These are phyloP conservation scores for Candida frijolesensis DNA, from an alignment of 1,139 yeast species.

Conservation along the genomic window DNA sequence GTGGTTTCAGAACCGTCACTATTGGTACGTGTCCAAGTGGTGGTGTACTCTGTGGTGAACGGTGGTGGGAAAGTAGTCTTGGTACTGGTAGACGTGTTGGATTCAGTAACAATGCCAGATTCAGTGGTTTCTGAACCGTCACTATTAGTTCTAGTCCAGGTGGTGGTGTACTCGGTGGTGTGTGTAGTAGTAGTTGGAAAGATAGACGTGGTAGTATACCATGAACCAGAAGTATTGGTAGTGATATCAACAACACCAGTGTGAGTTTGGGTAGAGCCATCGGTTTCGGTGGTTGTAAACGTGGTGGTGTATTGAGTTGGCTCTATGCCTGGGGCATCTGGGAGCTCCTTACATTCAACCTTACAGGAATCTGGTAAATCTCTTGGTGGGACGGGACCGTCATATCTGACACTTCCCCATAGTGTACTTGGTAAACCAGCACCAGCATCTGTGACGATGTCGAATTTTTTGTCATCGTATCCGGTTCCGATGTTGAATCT, in stretches of 20 bases:
- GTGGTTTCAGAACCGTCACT: no score
- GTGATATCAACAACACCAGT: not conserved
- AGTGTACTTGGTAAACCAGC: constrained; percentile 15
- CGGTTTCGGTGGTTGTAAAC: not conserved
- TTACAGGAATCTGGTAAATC: constrained; percentile 16
- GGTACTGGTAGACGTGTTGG: no score
- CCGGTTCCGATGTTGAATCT: constrained; percentile 28
- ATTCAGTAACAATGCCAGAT: no score
- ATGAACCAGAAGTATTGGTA: constrained; percentile 4
- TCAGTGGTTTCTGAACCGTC: no score
- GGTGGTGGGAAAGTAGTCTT: constrained; percentile 3
- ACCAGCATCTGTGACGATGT: constrained; percentile 19
- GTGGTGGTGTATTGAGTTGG: constrained; percentile 6
- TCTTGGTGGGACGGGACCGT: constrained; percentile 22
- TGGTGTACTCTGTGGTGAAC: no score
- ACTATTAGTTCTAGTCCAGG: no score
- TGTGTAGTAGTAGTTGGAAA: constrained; percentile 3
- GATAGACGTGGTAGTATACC: constrained; percentile 9
- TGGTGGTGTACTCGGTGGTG: no score
- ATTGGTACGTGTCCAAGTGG: no score
- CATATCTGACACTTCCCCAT: constrained; percentile 18
- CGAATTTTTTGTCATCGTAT: constrained; percentile 17
- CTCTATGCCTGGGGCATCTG: constrained; percentile 16
- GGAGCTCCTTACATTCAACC: constrained; percentile 15
- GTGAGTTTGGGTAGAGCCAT: not conserved